Base-by-base conservation (phyloP, 2,329 filamentous ascomycete genomes). In the Colletotrichum ledebouriae region DNA sequence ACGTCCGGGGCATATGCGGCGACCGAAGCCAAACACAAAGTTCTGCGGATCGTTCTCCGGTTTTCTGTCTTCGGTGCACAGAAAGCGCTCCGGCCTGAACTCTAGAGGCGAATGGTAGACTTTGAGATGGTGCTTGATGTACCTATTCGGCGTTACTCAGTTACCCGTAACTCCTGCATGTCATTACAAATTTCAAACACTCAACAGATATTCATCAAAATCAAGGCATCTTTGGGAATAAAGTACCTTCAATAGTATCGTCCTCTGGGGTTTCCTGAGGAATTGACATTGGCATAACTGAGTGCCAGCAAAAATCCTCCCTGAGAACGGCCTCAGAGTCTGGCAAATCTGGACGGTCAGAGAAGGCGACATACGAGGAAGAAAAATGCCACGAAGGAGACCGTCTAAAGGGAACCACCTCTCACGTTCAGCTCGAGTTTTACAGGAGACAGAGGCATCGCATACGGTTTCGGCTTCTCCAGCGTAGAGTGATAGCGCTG, bases 261-360 rank as follows among this genome's bases (percentile, higher is more conserved):
- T 65, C 67, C 34, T 66, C 76, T 2, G 76, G 72, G 0, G 82
- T 78, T 2, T 76, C 73, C 63, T 83, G 79, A 0, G 79, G 75
- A 3, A 85, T 29, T 2, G 20, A n/a, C 58, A 86, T 81, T 49
- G 84, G 83, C 12, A 82, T 81, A 1, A 87, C 82, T 0, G 86
- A 84, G 11, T 85, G 80, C 85, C 87, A 88, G 2, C 87, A 80
- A 10, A 88, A 75, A 2, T 84, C 80, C 71, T 90, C 87, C 69
- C 87, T 87, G 33, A 88, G 79, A 9, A 86, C 79, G 1, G 84
- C 84, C 33, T 81, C 79, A 37, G 88, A 74, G 71, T 89, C 89
- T 0, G 86, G 86, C 11, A 89, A 73, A 2, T 77, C 75, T 0
- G 78, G 75, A 22, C 80, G 78, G 71, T 89, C 86, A 37, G 83